Evolutionary conservation across 2,329 filamentous ascomycete species (phyloP).

Genomic region (Fusarium sp.): DNA sequence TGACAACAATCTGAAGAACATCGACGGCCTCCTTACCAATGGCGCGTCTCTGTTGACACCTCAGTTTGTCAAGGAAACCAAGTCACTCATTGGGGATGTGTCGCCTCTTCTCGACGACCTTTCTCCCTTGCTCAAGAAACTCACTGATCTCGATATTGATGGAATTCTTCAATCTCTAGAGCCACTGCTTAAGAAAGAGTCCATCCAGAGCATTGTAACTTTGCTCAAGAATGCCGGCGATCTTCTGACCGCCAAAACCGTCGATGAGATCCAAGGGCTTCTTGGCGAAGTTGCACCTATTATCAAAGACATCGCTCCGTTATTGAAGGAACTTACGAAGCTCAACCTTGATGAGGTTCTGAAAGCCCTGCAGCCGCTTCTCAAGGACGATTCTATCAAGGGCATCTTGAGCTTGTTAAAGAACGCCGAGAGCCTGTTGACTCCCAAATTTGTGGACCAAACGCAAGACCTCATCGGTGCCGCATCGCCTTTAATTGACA

Average conservation of each 20-base stretch:
- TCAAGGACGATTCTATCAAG: slow-evolving; percentile 46
- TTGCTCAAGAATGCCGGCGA: slow-evolving; percentile 47
- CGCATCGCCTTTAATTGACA: slow-evolving; percentile 24
- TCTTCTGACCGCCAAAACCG: slow-evolving; percentile 43
- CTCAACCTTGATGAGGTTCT: slow-evolving; percentile 55
- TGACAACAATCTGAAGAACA: slow-evolving; percentile 53
- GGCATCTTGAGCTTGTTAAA: slow-evolving; percentile 49
- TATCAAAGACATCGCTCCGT: slow-evolving; percentile 43
- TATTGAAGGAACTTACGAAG: slow-evolving; percentile 49
- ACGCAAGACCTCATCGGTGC: slow-evolving; percentile 39
- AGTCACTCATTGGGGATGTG: slow-evolving; percentile 49
- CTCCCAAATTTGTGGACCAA: slow-evolving; percentile 43
- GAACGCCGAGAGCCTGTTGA: slow-evolving; percentile 53
- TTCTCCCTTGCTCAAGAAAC: slow-evolving; percentile 52
- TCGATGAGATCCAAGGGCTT: slow-evolving; percentile 53
- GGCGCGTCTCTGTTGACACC: slow-evolving; percentile 57
- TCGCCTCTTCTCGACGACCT: slow-evolving; percentile 53
- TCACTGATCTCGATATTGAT: slow-evolving; percentile 53
- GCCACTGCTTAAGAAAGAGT: slow-evolving; percentile 50
- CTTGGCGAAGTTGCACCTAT: slow-evolving; percentile 54
- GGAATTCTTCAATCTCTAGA: slow-evolving; percentile 51
- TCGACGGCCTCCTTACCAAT: slow-evolving; percentile 56
- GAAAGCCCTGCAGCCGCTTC: slow-evolving; percentile 55
- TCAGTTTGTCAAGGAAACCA: slow-evolving; percentile 41
- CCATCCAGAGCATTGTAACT: slow-evolving; percentile 46